phyloP scores from a whole-genome alignment of 257 asterid species.

The Craterostigma plantagineum region DNA sequence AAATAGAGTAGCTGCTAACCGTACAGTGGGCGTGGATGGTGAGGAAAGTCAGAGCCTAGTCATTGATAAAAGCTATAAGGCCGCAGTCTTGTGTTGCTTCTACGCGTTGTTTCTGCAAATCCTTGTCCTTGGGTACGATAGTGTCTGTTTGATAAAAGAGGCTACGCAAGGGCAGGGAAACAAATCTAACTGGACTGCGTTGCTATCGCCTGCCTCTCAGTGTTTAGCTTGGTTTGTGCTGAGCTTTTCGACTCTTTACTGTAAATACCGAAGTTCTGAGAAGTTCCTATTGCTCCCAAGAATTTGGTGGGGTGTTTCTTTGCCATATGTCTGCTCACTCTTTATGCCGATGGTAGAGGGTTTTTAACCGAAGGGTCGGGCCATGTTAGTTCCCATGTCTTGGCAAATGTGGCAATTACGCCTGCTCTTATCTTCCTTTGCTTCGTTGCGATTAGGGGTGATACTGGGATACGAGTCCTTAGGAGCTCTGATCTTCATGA shows the following conservation, averaged over 20 bases:
- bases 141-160: conserved; percentile 24
- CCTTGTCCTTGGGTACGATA: conserved; percentile 46
- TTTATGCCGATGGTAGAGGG: conserved; percentile 50
- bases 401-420: conserved; percentile 39
- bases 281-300: conserved; percentile 45
- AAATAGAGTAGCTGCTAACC: conserved; percentile 16
- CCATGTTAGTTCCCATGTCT: conserved; percentile 46
- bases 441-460: conserved; percentile 55
- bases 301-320: conserved; percentile 74
- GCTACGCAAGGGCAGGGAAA: conserved; percentile 18
- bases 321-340: conserved; percentile 26
- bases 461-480: conserved; percentile 36
- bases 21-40: conserved; percentile 14
- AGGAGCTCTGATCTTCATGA: conserved; percentile 53
- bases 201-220: conserved; percentile 44
- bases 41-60: conserved; percentile 35
- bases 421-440: conserved; percentile 66
- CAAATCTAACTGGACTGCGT: conserved; percentile 24
- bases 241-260: conserved; percentile 45
- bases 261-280: conserved; percentile 29
- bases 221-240: conserved; percentile 59
- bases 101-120: conserved; percentile 48
- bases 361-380: conserved; percentile 34
- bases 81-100: conserved; percentile 44
- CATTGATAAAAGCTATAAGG: conserved; percentile 38